A percentile compares a stretch with the other conserved stretches of the same genome.
Evolutionary conservation across 352 stramenopile species (phyloP).

Genomic region (Aphanomyces cochlioides): DNA sequence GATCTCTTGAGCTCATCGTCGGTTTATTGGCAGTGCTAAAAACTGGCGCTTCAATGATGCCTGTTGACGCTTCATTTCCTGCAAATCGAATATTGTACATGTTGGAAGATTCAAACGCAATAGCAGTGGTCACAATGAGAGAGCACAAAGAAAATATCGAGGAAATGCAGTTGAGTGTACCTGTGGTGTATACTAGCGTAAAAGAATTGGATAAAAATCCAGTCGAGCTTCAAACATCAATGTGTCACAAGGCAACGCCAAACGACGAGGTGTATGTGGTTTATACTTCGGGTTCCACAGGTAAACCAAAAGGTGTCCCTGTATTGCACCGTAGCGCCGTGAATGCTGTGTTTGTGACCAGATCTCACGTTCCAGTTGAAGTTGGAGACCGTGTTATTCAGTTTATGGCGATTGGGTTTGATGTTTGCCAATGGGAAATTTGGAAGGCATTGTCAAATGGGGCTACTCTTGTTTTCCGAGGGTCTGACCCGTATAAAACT

Average conservation of each 20-base stretch:
- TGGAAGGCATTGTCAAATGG: constrained; percentile 1
- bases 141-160: not conserved
- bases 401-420: constrained; percentile 13
- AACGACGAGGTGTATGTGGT: constrained; percentile 46
- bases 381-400: not conserved
- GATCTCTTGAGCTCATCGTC: not conserved
- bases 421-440: constrained; percentile 9
- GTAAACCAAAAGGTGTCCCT: constrained; percentile 11
- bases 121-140: not conserved
- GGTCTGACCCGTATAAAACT: not conserved
- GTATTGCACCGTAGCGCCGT: constrained; percentile 5
- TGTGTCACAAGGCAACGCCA: not conserved
- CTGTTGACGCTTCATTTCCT: not conserved
- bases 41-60: not conserved
- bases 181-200: not conserved
- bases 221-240: constrained; percentile 2
- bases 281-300: constrained; percentile 4
- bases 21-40: not conserved
- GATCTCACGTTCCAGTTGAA: not conserved
- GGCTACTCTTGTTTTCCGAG: not conserved
- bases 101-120: not conserved
- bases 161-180: not conserved
- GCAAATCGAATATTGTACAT: constrained; percentile 1
- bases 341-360: not conserved
- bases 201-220: not conserved